Evolutionary conservation across 2,329 filamentous ascomycete genomes (phyloP), one percentile per base, ranked within the genome.

Genomic region (Fusarium chlamydosporum): DNA sequence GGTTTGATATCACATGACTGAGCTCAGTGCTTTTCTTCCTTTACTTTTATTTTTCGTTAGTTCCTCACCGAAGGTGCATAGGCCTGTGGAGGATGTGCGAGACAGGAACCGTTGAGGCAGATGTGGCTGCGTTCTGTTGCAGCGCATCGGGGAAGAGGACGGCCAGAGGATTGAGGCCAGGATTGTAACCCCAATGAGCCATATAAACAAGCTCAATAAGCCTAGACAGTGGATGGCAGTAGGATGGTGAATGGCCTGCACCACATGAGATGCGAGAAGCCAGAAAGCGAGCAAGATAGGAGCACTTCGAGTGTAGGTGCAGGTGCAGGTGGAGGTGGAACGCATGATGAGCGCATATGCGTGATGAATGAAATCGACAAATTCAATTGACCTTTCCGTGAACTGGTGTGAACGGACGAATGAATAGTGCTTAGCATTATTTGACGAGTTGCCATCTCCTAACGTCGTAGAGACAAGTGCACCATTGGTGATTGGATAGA

Each of bases 301-400:
- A 27, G 45, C 35, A 37, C 20, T 51, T 51, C 47, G 47, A 51
- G 34, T 40, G 33, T 15, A 10, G 16, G 54, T 47, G 52, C 43
- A 40, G 29, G 34, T 40, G 33, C 11, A 10, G 16, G 54, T 47
- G 52, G 46, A 40, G 29, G 41, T 31, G 53, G 62, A 60, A 48
- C 43, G 35, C 47, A 59, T 56, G 55, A 67, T 67, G 56, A 62
- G 54, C 63, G 55, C 63, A 50, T 58, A 69, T 72, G 69, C 69
- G 57, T 70, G 64, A 74, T 68, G 72, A 73, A 73, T 73, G 61
- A 70, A 65, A 74, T 64, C 61, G 61, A 65, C 55, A 65, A 23
- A 50, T 72, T 71, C 55, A 55, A 52, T 65, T 65, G 43, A 15
- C 33, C 26, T 57, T 50, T 27, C 46, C 42, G 16, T 18, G 11